These are phyloP conservation scores for Nannochloropsis salina DNA, from an alignment of 108 stramenopile species.

Conservation along the genomic window DNA sequence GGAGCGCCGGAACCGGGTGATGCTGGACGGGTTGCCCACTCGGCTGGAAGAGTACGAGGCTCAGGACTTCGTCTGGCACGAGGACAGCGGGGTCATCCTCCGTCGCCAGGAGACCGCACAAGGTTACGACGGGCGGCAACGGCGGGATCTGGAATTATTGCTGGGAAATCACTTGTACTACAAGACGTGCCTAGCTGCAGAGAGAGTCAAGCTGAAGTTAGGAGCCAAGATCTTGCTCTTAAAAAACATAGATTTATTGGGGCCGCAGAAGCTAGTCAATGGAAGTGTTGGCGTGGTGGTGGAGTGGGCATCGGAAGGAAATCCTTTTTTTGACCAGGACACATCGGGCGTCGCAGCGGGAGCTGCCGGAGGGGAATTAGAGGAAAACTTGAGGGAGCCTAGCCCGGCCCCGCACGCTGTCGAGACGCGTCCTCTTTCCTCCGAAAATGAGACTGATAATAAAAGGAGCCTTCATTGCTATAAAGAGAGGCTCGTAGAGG, in stretches of 20 bases:
- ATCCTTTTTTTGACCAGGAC: neutral
- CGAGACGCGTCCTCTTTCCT: too few species aligned
- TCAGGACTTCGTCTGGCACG: constrained; percentile 11
- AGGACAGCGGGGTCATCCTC: neutral
- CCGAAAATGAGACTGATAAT: neutral
- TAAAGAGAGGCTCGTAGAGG: neutral
- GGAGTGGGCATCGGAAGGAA: neutral
- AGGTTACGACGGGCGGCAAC: neutral
- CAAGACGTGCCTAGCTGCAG: neutral
- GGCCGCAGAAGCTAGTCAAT: neutral
- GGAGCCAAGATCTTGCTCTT: neutral
- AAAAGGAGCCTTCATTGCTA: neutral
- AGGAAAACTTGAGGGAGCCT: neutral
- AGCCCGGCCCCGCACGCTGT: neutral
- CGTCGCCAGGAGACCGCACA: neutral
- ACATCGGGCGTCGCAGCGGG: neutral
- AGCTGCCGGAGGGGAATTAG: neutral
- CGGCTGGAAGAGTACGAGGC: constrained; percentile 1
- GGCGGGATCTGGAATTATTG: neutral
- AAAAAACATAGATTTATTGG: neutral
- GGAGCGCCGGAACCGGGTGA: neutral
- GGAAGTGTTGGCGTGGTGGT: neutral
- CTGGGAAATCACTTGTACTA: neutral
- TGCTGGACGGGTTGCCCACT: neutral
- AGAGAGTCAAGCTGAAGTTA: neutral